phyloP scores from a whole-genome alignment of 2,329 filamentous ascomycete species.

The Fusarium sp. region DNA sequence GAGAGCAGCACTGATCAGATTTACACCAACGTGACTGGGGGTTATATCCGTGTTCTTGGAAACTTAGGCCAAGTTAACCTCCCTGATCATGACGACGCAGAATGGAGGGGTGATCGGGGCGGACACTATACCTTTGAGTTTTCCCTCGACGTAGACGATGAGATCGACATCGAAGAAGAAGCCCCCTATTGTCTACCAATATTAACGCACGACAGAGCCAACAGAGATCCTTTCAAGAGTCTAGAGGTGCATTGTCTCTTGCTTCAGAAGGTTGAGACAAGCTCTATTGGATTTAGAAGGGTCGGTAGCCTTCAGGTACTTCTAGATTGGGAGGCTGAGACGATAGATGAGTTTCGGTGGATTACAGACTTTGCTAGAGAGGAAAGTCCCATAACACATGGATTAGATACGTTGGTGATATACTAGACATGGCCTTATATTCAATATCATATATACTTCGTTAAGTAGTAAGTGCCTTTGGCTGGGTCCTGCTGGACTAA shows the following conservation, averaged over 20 bases:
- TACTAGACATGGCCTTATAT: not conserved
- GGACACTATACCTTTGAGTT: not conserved
- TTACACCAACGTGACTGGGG: not conserved
- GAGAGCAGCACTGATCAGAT: not conserved
- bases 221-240: not conserved
- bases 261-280: not conserved
- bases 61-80: not conserved
- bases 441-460: not conserved
- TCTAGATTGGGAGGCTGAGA: not conserved
- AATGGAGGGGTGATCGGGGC: not conserved
- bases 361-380: not conserved
- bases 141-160: not conserved
- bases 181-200: not conserved
- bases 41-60: not conserved
- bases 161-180: not conserved
- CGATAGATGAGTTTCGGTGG: not conserved
- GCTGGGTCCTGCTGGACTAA: not conserved
- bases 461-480: not conserved
- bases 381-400: accelerated
- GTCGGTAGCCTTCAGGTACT: not conserved
- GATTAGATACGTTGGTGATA: not conserved
- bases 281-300: not conserved
- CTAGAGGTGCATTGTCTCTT: not conserved
- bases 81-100: not conserved
- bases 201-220: not conserved